Conservation (phyloP, 2,329 filamentous ascomycete species). For the Magnaporthales sp. region DNA sequence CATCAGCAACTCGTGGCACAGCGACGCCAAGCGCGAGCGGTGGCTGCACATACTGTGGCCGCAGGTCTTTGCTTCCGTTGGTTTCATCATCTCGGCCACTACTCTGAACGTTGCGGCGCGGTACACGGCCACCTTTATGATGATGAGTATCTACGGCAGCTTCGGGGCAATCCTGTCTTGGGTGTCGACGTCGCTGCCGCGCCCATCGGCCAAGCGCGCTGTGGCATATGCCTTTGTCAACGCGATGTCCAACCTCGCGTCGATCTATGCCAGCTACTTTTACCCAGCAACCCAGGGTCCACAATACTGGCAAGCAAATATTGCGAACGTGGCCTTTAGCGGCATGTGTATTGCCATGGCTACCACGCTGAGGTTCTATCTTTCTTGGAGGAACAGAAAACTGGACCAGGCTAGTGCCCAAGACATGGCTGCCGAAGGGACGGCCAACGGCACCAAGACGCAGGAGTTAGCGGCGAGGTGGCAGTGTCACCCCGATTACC, state of each 20-base stretch:
- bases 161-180: constrained; percentile 4
- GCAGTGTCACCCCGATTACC: constrained; percentile 11
- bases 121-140: constrained; percentile 13
- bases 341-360: constrained; percentile 10
- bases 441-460: constrained; percentile 1
- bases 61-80: constrained; percentile 10
- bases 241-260: constrained; percentile 23
- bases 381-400: constrained; percentile 9
- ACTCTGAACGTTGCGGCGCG: constrained; percentile 14
- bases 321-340: constrained; percentile 12
- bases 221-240: constrained; percentile 31
- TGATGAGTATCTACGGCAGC: constrained; percentile 7
- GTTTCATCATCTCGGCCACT: constrained; percentile 17
- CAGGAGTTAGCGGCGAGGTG: constrained; percentile 8
- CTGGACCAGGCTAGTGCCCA: constrained; percentile 8
- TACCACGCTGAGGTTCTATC: constrained; percentile 10
- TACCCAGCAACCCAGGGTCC: constrained; percentile 14
- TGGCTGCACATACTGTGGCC: constrained; percentile 15
- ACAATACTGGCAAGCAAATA: constrained; percentile 12
- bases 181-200: constrained; percentile 18
- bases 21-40: constrained; percentile 17
- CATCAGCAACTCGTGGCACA: constrained; percentile 20
- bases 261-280: constrained; percentile 26
- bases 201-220: constrained; percentile 30
- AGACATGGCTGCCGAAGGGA: constrained; percentile 8